phyloP scores from a whole-genome alignment of 1,284 basidiomycete species.

The Porphyrellus sp. region DNA sequence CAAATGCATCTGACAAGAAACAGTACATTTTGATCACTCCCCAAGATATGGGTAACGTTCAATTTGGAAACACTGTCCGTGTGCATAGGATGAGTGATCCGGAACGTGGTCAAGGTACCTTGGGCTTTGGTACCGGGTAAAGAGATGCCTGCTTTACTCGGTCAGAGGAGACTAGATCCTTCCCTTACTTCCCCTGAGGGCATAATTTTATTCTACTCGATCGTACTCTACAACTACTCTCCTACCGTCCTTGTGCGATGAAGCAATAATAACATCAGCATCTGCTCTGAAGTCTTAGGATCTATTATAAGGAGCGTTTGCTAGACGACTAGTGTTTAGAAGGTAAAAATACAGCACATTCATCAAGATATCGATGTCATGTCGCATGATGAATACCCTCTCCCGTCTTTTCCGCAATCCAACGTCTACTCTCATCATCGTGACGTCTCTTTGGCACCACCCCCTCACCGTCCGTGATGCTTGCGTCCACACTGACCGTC shows the following conservation, averaged over 20 bases:
- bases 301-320: no score
- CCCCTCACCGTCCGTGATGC: constrained; percentile 14
- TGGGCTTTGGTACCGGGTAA: constrained; percentile 24
- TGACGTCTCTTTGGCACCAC: no score
- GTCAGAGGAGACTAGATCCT: no score
- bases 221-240: constrained; percentile 4
- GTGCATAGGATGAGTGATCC: constrained; percentile 82
- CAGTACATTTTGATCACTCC: constrained; percentile 94
- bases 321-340: no score
- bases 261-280: no score
- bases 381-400: no score
- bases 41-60: constrained; percentile 73
- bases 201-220: constrained; percentile 5
- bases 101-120: constrained; percentile 59
- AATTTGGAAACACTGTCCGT: constrained; percentile 58
- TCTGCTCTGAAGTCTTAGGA: no score
- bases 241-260: neutral
- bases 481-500: constrained; percentile 28
- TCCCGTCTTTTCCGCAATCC: no score
- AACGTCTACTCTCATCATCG: no score
- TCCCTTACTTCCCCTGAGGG: neutral
- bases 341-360: no score
- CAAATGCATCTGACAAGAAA: constrained; percentile 77
- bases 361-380: no score
- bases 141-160: neutral